A percentile compares a stretch with the other conserved stretches of the same genome.
Evolutionary conservation across 2,329 filamentous ascomycete genomes (phyloP).

Genomic region (Capronia coronata): DNA sequence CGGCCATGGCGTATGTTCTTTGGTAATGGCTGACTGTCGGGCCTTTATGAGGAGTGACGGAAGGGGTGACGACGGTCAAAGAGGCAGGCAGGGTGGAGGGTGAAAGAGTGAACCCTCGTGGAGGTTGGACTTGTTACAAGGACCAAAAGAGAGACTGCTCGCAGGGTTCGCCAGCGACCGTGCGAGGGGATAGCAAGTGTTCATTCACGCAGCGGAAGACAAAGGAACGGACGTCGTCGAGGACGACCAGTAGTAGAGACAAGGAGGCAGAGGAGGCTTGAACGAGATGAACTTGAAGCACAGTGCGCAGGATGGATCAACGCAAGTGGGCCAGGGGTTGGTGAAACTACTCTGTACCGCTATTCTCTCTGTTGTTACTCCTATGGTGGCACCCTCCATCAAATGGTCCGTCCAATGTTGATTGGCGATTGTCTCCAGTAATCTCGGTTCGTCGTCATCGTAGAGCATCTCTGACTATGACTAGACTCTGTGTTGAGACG

Average conservation of each 20-base stretch:
- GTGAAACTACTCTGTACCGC: constrained; percentile 17
- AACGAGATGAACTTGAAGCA: constrained; percentile 6
- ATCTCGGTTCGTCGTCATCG: constrained; percentile 16
- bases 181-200: constrained; percentile 32
- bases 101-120: constrained; percentile 26
- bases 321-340: constrained; percentile 20
- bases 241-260: constrained; percentile 10
- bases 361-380: neutral
- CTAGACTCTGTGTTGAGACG: neutral
- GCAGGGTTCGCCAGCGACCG: constrained; percentile 28
- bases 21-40: neutral
- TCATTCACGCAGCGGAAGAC: constrained; percentile 2
- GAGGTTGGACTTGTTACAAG: constrained; percentile 10
- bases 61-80: constrained; percentile 5
- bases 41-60: neutral
- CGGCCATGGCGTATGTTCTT: constrained; percentile 10
- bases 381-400: constrained; percentile 13
- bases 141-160: constrained; percentile 25
- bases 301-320: constrained; percentile 6
- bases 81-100: constrained; percentile 1
- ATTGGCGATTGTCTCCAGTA: constrained; percentile 10
- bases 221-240: constrained; percentile 17
- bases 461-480: neutral
- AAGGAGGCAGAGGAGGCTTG: constrained; percentile 8
- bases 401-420: constrained; percentile 16